Conservation (phyloP, 495 filamentous ascomycete species). For the Neurospora tetraspora region DNA sequence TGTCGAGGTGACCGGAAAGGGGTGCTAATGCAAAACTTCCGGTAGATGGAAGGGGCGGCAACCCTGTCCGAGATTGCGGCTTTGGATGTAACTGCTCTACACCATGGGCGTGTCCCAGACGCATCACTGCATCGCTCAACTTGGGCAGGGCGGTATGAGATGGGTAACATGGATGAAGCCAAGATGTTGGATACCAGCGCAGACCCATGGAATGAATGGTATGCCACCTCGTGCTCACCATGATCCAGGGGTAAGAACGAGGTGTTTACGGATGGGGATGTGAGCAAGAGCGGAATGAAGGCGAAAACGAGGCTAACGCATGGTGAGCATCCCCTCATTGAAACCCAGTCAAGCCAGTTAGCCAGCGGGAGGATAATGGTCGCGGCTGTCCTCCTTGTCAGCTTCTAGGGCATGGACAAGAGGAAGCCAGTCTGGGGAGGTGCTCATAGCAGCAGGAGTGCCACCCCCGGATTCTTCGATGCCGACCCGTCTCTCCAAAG, state of each 20-base stretch:
- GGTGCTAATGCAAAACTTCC: too few species aligned
- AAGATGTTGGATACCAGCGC: not conserved
- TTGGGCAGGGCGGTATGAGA: not conserved
- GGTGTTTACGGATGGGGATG: not conserved
- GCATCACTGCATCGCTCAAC: not conserved
- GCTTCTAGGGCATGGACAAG: not conserved
- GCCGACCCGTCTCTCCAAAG: not conserved
- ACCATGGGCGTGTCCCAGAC: not conserved
- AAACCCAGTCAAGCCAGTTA: not conserved
- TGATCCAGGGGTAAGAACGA: not conserved
- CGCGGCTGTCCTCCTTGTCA: not conserved
- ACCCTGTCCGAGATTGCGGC: conserved; percentile 18
- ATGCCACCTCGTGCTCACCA: not conserved
- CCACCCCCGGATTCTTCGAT: not conserved
- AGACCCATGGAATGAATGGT: not conserved
- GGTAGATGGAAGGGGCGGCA: conserved; percentile 16
- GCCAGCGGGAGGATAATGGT: not conserved
- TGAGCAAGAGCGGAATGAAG: not conserved
- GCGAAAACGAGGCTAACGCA: not conserved
- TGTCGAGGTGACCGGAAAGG: not conserved
- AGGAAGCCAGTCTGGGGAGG: not conserved
- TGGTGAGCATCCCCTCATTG: not conserved
- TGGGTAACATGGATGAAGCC: not conserved
- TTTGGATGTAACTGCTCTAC: conserved; percentile 16
- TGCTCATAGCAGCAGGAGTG: not conserved